phyloP scores from a whole-genome alignment of 371 early-diverging fungal genomes.

The Mortierella sp. region DNA sequence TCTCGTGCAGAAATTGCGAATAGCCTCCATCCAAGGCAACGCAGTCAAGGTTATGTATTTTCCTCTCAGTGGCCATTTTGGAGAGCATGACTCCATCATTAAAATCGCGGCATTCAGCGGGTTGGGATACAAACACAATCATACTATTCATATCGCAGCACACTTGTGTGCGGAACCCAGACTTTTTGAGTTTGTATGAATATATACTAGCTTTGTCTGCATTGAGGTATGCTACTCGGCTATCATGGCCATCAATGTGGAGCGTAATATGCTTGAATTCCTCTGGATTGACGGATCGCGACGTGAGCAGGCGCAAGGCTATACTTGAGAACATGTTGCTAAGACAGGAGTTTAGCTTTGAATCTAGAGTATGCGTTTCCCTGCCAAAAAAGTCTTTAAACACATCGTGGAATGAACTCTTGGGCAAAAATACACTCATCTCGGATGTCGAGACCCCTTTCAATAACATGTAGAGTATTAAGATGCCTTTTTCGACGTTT shows the following conservation, averaged over 20 bases:
- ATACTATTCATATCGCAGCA: background rate
- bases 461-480: background rate
- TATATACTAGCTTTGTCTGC: too few species aligned
- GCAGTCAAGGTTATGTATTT: background rate
- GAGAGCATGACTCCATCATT: background rate
- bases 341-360: background rate
- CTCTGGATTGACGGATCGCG: background rate
- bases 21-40: slow-evolving; percentile 22
- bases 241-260: slow-evolving; percentile 7
- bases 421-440: background rate
- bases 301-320: background rate
- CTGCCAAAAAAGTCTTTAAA: slow-evolving; percentile 1
- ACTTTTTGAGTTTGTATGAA: too few species aligned
- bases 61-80: slow-evolving; percentile 1
- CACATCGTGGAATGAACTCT: slow-evolving; percentile 5
- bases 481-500: slow-evolving; percentile 9
- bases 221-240: too few species aligned
- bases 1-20: background rate
- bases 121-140: too few species aligned
- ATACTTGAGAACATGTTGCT: background rate
- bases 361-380: background rate
- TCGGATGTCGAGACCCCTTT: background rate
- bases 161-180: background rate
- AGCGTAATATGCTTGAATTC: slow-evolving; percentile 10
- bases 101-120: too few species aligned